These are phyloP conservation scores for Aspergillus sclerotioniger DNA, from an alignment of 495 filamentous ascomycete genomes.

Conservation along the genomic window DNA sequence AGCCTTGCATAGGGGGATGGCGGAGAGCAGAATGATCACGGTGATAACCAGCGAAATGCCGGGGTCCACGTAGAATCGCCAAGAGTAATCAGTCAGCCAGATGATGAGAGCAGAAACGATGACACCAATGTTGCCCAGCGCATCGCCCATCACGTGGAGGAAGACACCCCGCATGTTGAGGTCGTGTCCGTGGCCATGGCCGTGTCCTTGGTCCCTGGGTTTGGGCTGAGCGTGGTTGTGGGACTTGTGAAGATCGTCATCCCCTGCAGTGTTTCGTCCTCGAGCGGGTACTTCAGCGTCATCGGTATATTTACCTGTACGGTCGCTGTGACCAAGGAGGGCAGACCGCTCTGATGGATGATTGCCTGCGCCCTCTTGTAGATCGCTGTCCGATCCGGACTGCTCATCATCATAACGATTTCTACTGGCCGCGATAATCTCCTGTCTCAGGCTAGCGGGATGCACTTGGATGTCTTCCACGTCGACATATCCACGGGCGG, in stretches of 20 bases:
- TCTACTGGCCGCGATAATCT: conserved; percentile 78
- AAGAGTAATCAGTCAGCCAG: conserved; percentile 72
- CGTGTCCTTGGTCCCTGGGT: conserved; percentile 53
- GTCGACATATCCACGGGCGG: conserved; percentile 49
- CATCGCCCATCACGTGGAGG: conserved; percentile 93
- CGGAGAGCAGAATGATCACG: conserved; percentile 85
- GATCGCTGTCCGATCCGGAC: conserved; percentile 51
- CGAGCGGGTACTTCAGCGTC: conserved; percentile 24
- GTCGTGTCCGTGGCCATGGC: conserved; percentile 77
- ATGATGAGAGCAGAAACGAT: conserved; percentile 91
- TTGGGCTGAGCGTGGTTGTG: conserved; percentile 85
- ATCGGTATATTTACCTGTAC: conserved; percentile 40
- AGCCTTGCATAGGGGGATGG: conserved; percentile 88
- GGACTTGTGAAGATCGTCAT: conserved; percentile 38
- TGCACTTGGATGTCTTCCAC: conserved; percentile 78
- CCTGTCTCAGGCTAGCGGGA: conserved; percentile 85
- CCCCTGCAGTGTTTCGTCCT: conserved; percentile 6
- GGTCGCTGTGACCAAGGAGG: conserved; percentile 33
- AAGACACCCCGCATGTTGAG: conserved; percentile 98
- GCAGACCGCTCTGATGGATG: conserved; percentile 40
- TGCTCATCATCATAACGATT: conserved; percentile 51
- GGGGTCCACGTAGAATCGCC: conserved; percentile 81
- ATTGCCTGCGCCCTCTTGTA: conserved; percentile 41
- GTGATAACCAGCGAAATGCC: conserved; percentile 95
- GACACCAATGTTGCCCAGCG: conserved; percentile 94